Conservation (phyloP, 2,329 filamentous ascomycete species). For the Fusarium chlamydosporum region DNA sequence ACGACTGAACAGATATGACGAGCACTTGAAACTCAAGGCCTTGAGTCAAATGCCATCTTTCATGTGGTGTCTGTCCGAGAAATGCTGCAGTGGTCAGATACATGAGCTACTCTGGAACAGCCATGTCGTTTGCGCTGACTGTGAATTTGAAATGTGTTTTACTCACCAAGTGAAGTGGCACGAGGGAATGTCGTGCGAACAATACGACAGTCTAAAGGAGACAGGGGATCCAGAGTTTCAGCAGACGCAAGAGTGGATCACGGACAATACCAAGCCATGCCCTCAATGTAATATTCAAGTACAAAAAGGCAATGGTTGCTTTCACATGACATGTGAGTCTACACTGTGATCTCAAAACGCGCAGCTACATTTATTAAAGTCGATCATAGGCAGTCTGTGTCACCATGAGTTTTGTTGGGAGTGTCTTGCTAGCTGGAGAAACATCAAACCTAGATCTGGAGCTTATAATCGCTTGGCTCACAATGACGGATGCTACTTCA, state of each 20-base stretch:
- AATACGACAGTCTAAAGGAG: conserved; percentile 1
- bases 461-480: conserved; percentile 21
- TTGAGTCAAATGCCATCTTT: conserved; percentile 16
- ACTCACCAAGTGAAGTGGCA: conserved; percentile 27
- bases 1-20: conserved; percentile 16
- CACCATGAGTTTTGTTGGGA: conserved; percentile 32
- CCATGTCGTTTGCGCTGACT: conserved; percentile 20
- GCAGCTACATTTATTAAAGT: neutral
- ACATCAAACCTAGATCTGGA: conserved; percentile 5
- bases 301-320: conserved; percentile 22
- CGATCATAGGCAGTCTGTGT: neutral
- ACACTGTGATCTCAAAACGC: neutral
- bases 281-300: conserved; percentile 18
- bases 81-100: conserved; percentile 21
- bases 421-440: conserved; percentile 26
- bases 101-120: conserved; percentile 11
- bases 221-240: conserved; percentile 11
- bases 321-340: conserved; percentile 30
- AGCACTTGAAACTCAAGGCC: conserved; percentile 22
- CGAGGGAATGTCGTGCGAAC: conserved; percentile 4
- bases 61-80: conserved; percentile 22
- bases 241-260: conserved; percentile 11
- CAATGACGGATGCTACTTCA: conserved; percentile 17
- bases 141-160: conserved; percentile 28
- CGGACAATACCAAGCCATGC: conserved; percentile 20